Evolutionary conservation across 192 early-diverging fungal genomes (phyloP).

Genomic region (Jimgerdemannia lactiflua): DNA sequence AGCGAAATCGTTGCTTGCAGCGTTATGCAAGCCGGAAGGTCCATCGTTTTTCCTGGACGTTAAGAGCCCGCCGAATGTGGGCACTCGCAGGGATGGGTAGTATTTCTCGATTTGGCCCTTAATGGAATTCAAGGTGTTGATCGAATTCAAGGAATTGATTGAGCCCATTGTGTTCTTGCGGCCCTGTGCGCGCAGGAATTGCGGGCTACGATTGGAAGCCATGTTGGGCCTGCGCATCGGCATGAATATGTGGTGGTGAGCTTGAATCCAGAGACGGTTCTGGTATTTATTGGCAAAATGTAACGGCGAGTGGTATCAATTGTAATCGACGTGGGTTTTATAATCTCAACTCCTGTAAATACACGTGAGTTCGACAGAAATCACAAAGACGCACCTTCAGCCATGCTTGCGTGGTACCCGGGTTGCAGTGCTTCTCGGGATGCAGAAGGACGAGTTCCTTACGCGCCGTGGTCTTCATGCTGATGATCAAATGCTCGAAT

Average conservation of each 20-base stretch:
- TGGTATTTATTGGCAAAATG: not conserved
- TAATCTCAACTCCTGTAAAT: too few species aligned
- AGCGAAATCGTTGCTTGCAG: constrained; percentile 43
- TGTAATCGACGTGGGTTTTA: not conserved
- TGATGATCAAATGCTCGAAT: constrained; percentile 86
- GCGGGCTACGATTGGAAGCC: constrained; percentile 20
- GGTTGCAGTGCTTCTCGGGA: constrained; percentile 64
- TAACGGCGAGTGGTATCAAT: not conserved
- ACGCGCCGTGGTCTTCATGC: constrained; percentile 95
- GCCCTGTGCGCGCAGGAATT: constrained; percentile 35
- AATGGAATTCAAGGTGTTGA: constrained; percentile 53
- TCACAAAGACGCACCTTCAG: constrained; percentile 53
- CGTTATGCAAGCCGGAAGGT: constrained; percentile 3
- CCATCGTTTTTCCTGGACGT: constrained; percentile 21
- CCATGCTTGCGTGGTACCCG: constrained; percentile 89
- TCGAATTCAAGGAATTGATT: constrained; percentile 36
- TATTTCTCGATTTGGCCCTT: constrained; percentile 67
- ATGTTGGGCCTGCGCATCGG: constrained; percentile 37
- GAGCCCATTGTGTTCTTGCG: constrained; percentile 43
- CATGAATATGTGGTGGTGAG: constrained; percentile 96
- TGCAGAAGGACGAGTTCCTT: constrained; percentile 97
- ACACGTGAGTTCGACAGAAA: not conserved
- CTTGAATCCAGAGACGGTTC: constrained; percentile 91
- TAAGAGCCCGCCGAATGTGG: constrained; percentile 32
- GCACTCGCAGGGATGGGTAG: constrained; percentile 47